Evolutionary conservation across 352 stramenopile species (phyloP).

Genomic region (Thraustochytrium striatum): DNA sequence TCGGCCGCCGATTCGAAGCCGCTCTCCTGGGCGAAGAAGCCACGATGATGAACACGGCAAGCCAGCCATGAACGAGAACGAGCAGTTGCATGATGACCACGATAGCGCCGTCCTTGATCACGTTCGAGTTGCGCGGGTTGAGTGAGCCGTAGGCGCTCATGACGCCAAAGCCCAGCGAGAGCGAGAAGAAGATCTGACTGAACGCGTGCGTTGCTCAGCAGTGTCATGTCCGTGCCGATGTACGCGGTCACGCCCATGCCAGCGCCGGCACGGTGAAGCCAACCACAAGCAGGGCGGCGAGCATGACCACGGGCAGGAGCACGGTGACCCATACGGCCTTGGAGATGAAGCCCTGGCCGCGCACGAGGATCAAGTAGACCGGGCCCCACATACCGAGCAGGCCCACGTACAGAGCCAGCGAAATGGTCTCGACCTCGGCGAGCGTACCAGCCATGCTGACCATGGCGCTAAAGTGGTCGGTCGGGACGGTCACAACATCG

Average conservation of each 20-base stretch:
- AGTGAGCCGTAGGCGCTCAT: constrained; percentile 55
- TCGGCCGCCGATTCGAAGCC: too few relatives aligned
- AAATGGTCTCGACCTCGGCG: neutral
- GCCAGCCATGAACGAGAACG: constrained; percentile 61
- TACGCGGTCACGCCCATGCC: constrained; percentile 53
- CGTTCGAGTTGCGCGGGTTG: constrained; percentile 37
- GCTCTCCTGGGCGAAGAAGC: constrained; percentile 28
- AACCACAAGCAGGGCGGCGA: constrained; percentile 49
- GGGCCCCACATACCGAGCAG: constrained; percentile 21
- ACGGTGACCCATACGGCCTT: constrained; percentile 51
- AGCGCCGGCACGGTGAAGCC: constrained; percentile 43
- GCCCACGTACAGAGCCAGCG: neutral
- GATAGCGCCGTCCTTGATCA: constrained; percentile 56
- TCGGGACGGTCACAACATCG: neutral
- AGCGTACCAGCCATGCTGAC: neutral
- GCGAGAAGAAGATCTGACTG: constrained; percentile 62
- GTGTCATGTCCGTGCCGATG: constrained; percentile 55
- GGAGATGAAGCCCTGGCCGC: constrained; percentile 26
- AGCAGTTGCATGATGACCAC: constrained; percentile 58
- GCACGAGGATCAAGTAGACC: constrained; percentile 22
- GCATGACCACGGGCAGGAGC: constrained; percentile 47
- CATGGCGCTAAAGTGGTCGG: neutral
- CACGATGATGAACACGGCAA: constrained; percentile 64
- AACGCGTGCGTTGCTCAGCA: constrained; percentile 46
- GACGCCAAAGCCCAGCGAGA: constrained; percentile 49